Evolutionary conservation across 352 stramenopile species (phyloP).

Genomic region (Globisporangium camurandrum): DNA sequence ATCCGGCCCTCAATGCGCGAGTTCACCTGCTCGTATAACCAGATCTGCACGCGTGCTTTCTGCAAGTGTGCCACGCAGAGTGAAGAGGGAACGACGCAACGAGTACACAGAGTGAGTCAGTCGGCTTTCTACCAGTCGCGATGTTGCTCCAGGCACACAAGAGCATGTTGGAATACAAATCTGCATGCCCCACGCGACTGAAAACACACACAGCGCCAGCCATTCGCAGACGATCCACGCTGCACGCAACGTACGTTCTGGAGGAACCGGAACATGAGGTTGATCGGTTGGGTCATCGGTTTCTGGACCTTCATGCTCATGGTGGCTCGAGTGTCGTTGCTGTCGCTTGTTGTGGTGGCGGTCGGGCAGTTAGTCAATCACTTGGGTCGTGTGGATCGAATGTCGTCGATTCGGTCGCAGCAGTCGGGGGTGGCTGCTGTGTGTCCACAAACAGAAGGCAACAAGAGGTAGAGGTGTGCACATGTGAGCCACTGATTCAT

Average conservation of each 20-base stretch:
- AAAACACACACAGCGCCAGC: neutral
- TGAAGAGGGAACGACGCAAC: neutral
- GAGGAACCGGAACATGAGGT: constrained; percentile 99
- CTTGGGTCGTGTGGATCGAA: too few species aligned
- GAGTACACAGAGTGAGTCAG: neutral
- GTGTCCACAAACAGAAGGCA: too few species aligned
- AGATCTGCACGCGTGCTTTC: constrained; percentile 97
- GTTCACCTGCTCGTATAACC: constrained; percentile 99
- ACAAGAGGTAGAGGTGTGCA: too few species aligned
- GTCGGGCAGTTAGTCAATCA: too few species aligned
- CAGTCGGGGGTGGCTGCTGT: too few species aligned
- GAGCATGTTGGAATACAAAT: neutral
- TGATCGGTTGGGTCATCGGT: constrained; percentile 99
- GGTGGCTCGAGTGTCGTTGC: too few species aligned
- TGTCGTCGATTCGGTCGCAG: too few species aligned
- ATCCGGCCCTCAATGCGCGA: constrained; percentile 99
- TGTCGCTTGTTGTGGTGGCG: too few species aligned
- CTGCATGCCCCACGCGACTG: neutral
- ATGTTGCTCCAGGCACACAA: neutral
- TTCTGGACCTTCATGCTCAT: constrained; percentile 96
- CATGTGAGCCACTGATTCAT: too few species aligned
- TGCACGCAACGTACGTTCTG: constrained; percentile 89
- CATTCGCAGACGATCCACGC: too few species aligned
- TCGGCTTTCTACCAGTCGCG: neutral
- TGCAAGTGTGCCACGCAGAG: constrained; percentile 10